Percentiles rank a stretch among this genome's conserved stretches.
Conservation (phyloP, 139 green algal genomes). For the Asterochloris sp. region DNA sequence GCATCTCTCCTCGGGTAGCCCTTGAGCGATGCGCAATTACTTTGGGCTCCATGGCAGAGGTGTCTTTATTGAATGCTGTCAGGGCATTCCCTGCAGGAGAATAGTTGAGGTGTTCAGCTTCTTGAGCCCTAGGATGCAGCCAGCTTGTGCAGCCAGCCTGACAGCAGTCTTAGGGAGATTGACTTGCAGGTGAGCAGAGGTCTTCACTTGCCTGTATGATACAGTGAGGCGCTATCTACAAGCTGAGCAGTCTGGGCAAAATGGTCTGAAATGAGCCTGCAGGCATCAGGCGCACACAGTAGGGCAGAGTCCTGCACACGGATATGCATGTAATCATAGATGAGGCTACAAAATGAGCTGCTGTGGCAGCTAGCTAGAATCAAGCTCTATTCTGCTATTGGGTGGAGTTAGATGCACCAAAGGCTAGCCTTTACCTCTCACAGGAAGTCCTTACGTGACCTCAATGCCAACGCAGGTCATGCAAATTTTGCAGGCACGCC, state of each 20-base stretch:
- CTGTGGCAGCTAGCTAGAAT: no score
- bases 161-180: background rate
- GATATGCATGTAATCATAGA: no score
- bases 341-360: no score
- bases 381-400: no score
- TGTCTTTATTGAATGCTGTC: conserved; percentile 38
- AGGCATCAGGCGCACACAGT: no score
- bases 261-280: conserved; percentile 31
- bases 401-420: no score
- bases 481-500: no score
- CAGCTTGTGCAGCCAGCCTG: background rate
- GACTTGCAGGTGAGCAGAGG: background rate
- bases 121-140: background rate
- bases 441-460: no score
- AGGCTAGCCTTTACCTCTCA: no score
- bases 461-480: no score
- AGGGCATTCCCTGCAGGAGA: conserved; percentile 31
- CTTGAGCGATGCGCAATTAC: conserved; percentile 35
- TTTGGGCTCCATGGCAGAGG: conserved; percentile 22
- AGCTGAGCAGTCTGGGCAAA: conserved; percentile 31
- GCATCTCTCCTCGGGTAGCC: conserved; percentile 41
- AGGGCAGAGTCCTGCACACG: no score
- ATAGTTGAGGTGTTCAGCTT: background rate
- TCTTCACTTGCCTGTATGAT: conserved; percentile 36
- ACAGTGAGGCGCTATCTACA: conserved; percentile 46